Conservation (phyloP, 208 protist species). For the Wallacemonas collosoma region DNA sequence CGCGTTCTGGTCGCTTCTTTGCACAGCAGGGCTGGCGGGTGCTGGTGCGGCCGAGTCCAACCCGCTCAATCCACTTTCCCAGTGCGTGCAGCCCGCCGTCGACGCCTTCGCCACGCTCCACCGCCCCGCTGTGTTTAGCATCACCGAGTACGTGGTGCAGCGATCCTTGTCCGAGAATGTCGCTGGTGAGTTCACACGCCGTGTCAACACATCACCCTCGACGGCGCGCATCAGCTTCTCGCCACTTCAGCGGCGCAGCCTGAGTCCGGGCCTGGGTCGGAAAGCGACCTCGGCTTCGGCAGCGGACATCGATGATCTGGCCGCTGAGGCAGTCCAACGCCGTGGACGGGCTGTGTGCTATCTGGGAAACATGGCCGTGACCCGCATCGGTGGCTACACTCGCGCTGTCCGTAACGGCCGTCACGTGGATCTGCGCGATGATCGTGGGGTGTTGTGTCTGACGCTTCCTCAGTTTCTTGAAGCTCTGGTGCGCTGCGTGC, state of each 20-base stretch:
- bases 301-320: not conserved
- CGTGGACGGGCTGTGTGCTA: not conserved
- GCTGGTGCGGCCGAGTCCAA: constrained; percentile 18
- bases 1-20: constrained; percentile 65
- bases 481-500: constrained; percentile 63
- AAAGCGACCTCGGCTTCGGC: too few relatives aligned
- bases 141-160: constrained; percentile 58
- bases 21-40: constrained; percentile 56
- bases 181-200: not conserved
- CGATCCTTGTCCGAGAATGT: constrained; percentile 7
- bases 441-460: constrained; percentile 58
- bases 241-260: not conserved
- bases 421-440: constrained; percentile 61
- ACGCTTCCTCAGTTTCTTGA: constrained; percentile 67
- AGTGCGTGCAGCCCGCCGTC: constrained; percentile 17
- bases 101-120: constrained; percentile 41
- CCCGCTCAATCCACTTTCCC: not conserved
- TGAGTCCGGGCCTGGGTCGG: not conserved
- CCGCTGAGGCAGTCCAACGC: not conserved
- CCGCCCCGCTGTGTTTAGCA: constrained; percentile 56
- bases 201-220: not conserved
- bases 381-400: constrained; percentile 29
- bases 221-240: not conserved
- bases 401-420: constrained; percentile 46
- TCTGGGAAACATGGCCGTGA: constrained; percentile 4